Conservation (phyloP, 1,139 yeast genomes). For the Candida buenavistaensis region DNA sequence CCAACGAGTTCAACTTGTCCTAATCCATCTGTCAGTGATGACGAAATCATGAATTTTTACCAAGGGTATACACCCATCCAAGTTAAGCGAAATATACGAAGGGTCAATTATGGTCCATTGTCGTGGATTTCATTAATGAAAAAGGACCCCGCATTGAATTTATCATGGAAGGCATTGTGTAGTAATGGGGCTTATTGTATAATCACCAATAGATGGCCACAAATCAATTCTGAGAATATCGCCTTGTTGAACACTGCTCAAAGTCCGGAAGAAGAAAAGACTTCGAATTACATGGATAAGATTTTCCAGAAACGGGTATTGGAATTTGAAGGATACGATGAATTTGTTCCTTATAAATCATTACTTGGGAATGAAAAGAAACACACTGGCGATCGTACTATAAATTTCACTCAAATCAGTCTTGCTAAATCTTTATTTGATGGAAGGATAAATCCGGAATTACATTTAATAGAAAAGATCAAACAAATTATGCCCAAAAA, state of each 20-base stretch:
- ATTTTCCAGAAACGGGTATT: slow-evolving; percentile 31
- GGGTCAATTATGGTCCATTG: slow-evolving; percentile 37
- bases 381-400: not conserved
- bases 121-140: slow-evolving; percentile 39
- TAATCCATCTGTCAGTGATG: slow-evolving; percentile 25
- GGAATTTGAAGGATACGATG: slow-evolving; percentile 36
- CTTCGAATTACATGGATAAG: slow-evolving; percentile 19
- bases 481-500: slow-evolving; percentile 28
- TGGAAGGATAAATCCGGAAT: slow-evolving; percentile 24
- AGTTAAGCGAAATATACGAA: slow-evolving; percentile 24
- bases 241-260: slow-evolving; percentile 10
- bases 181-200: slow-evolving; percentile 9
- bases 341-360: slow-evolving; percentile 29
- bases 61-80: slow-evolving; percentile 28
- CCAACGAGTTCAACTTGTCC: slow-evolving; percentile 18
- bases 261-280: slow-evolving; percentile 2
- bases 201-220: slow-evolving; percentile 9
- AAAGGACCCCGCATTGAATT: slow-evolving; percentile 30
- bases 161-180: slow-evolving; percentile 24
- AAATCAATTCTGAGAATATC: slow-evolving; percentile 18
- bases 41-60: slow-evolving; percentile 30
- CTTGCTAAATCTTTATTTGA: slow-evolving; percentile 19
- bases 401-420: slow-evolving; percentile 10
- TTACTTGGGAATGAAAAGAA: slow-evolving; percentile 4
- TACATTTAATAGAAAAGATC: slow-evolving; percentile 27